These are phyloP conservation scores for Onygenales sp. DNA, from an alignment of 2,329 filamentous ascomycete species.

Conservation along the genomic window DNA sequence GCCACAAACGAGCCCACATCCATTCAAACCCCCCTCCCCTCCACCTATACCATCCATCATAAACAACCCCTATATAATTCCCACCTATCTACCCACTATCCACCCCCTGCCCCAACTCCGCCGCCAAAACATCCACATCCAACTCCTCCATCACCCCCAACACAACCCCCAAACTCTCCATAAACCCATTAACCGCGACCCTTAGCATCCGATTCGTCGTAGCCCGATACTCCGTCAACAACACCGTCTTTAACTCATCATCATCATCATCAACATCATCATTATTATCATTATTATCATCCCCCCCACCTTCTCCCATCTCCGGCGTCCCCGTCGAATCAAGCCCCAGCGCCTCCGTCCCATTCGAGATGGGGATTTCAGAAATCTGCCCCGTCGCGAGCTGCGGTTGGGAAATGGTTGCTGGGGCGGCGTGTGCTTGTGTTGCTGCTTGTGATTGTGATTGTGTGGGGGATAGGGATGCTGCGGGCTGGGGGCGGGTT, in stretches of 20 bases:
- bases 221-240: conserved; percentile 70
- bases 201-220: conserved; percentile 94
- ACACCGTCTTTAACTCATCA: conserved; percentile 40
- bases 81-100: background rate
- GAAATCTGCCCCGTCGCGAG: background rate
- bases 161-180: conserved; percentile 78
- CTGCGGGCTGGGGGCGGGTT: conserved; percentile 16
- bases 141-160: conserved; percentile 84
- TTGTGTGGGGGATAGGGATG: conserved; percentile 3
- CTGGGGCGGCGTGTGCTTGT: background rate
- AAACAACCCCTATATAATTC: background rate
- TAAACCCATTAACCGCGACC: conserved; percentile 91
- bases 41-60: too few relatives aligned
- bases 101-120: conserved; percentile 1
- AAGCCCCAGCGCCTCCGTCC: background rate
- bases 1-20: too few relatives aligned
- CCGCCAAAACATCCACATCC: conserved; percentile 65
- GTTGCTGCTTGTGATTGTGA: conserved; percentile 4
- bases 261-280: conserved; percentile 16
- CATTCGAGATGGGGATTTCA: background rate
- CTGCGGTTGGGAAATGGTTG: background rate
- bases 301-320: background rate
- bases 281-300: background rate
- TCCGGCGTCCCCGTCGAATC: background rate
- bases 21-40: too few relatives aligned